Evolutionary conservation across 345 rosid species (phyloP), one percentile per base, ranked within the genome.

Genomic region (Citrus sp.): DNA sequence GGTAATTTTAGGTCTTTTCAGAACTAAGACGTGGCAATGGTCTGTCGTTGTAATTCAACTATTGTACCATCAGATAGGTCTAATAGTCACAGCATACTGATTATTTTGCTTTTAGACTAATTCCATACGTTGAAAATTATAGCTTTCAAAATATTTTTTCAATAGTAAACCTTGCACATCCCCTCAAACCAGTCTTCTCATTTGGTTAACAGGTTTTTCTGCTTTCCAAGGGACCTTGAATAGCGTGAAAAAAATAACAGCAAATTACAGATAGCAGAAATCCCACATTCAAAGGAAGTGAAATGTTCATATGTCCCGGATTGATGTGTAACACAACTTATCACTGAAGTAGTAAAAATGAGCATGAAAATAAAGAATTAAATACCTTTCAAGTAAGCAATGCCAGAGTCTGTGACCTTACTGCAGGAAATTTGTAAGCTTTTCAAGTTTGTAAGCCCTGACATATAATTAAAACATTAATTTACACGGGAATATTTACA

Each of bases 331-430:
- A 61, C 25, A 40, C 21, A 49, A 70, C 38, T 28, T 70, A 2
- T 25, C 25, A 55, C 2, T 42, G 28, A 32, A 70, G 14, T 18
- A 35, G 63, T 49, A 70, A 67, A 74, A 51, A 27, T 69, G 25
- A 49, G 42, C 62, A 9, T 64, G 73, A 78, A 2, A 70, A 54
- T 18, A 40, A 27, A 24, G 63, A 34, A 60, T 22, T 19, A 58
- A 73, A 21, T 85, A 93, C 99, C 97, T 90, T 82, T 92, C 78
- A 95, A 86, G 85, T 90, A 83, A 64, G 92, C 75, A 64, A 93
- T 86, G 75, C 99, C 99, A 70, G 79, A 6, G 86, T 93, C 92
- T 37, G 98, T 92, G 76, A 93, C 87, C 87, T 82, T 91, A 80
- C 94, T 88, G 87, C 90, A 88, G 63, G 94, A 89, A 61, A 95